phyloP scores from a whole-genome alignment of 108 stramenopile species.

The Chaetoceros tenuissimus region DNA sequence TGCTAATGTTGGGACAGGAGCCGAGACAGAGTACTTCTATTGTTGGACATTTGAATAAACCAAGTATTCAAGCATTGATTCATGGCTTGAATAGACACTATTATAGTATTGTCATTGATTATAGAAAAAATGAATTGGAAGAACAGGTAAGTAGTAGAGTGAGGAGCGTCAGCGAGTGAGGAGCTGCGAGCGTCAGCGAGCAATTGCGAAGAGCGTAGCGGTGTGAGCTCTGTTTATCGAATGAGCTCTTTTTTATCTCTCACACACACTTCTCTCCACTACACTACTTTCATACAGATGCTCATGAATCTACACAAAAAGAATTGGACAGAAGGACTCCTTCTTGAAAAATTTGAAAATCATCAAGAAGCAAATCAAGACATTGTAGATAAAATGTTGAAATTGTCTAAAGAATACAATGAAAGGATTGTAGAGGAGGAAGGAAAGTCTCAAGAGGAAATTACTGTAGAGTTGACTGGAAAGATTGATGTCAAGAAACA shows the following conservation, averaged over 20 bases:
- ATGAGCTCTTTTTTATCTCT: not conserved
- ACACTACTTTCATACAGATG: no score
- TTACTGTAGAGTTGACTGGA: constrained; percentile 88
- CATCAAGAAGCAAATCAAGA: constrained; percentile 77
- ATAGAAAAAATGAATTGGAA: constrained; percentile 99
- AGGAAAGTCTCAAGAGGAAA: constrained; percentile 74
- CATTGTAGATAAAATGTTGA: constrained; percentile 84
- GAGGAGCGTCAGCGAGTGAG: constrained; percentile 18
- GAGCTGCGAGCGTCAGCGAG: no score
- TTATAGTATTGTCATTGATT: constrained; percentile 98
- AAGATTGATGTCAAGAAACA: constrained; percentile 97
- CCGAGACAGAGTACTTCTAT: constrained; percentile 98
- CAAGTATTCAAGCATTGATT: constrained; percentile 97
- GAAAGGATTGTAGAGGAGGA: constrained; percentile 80
- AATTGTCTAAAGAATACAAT: constrained; percentile 90
- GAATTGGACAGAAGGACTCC: constrained; percentile 90
- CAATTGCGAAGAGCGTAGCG: not conserved
- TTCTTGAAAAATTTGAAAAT: constrained; percentile 84
- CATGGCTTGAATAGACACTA: constrained; percentile 99
- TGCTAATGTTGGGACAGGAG: constrained; percentile 97
- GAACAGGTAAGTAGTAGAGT: no score
- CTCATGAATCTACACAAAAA: constrained; percentile 95
- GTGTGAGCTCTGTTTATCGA: not conserved
- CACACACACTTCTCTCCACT: no score
- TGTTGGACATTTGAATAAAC: constrained; percentile 98